Evolutionary conservation across 805 yeast species (phyloP).

Genomic region (Metschnikowia cubensis): DNA sequence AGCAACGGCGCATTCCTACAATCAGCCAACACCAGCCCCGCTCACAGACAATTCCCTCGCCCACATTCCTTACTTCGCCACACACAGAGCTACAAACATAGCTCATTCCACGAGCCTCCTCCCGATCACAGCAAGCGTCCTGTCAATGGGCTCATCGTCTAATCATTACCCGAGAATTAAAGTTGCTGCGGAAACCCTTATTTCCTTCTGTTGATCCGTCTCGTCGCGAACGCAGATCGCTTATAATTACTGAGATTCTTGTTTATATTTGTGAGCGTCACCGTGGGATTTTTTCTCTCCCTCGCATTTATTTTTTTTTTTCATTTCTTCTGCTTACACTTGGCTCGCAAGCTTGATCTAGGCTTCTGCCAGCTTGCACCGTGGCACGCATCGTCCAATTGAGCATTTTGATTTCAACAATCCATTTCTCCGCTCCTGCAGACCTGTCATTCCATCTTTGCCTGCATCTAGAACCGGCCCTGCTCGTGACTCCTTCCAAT

Average conservation of each 20-base stretch:
- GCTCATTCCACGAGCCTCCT: no score
- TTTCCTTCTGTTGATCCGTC: conserved; percentile 1
- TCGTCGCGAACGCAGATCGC: conserved; percentile 7
- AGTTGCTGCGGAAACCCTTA: conserved; percentile 1
- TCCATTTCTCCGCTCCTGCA: background rate
- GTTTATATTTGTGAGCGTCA: conserved; percentile 3
- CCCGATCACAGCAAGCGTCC: background rate
- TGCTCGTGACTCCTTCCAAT: background rate
- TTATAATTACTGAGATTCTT: conserved; percentile 1
- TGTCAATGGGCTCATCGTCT: conserved; percentile 3
- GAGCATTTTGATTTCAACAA: background rate
- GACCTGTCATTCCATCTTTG: background rate
- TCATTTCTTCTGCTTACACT: background rate
- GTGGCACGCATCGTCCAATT: background rate
- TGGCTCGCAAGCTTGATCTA: background rate
- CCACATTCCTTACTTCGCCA: no score
- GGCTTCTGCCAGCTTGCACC: conserved; percentile 4
- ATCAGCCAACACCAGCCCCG: no score
- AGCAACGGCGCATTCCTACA: no score
- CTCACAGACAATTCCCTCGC: no score
- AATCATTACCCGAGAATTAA: background rate
- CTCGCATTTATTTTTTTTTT: background rate
- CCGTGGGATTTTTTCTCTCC: background rate
- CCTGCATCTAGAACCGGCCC: background rate
- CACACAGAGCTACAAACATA: no score